These are phyloP conservation scores for Podila clonocystis DNA, from an alignment of 192 early-diverging fungal genomes.

Conservation along the genomic window DNA sequence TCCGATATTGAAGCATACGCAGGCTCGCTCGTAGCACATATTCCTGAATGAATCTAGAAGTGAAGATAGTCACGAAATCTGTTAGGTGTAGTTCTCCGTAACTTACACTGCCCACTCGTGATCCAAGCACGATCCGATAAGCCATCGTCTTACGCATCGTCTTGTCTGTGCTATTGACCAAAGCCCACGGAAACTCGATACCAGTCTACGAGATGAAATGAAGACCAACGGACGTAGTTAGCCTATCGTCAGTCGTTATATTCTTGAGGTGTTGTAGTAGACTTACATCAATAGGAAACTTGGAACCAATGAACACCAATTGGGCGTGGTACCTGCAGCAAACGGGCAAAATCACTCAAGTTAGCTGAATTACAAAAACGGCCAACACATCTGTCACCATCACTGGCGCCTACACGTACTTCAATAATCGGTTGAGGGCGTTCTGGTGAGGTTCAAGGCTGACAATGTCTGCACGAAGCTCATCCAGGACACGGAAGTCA, in stretches of 20 bases:
- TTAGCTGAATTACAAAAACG: neutral
- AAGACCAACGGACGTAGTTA: too few species aligned
- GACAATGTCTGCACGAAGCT: conserved; percentile 76
- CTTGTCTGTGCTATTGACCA: conserved; percentile 69
- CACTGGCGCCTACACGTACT: conserved; percentile 52
- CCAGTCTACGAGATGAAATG: conserved; percentile 51
- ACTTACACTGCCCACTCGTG: too few species aligned
- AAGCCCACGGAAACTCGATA: conserved; percentile 77
- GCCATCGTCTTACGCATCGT: conserved; percentile 56
- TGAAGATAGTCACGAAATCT: neutral
- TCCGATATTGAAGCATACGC: conserved; percentile 86
- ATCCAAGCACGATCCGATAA: neutral
- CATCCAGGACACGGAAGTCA: conserved; percentile 86
- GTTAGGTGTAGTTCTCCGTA: too few species aligned
- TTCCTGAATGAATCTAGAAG: conserved; percentile 68
- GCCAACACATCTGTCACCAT: neutral
- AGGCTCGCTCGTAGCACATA: conserved; percentile 87
- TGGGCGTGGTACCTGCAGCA: conserved; percentile 85
- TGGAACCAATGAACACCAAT: conserved; percentile 81
- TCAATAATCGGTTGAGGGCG: conserved; percentile 70
- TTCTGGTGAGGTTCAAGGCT: conserved; percentile 70
- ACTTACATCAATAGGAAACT: conserved; percentile 89
- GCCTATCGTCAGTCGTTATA: too few species aligned
- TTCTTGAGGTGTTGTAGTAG: neutral
- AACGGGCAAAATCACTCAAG: neutral